Percentiles rank a stretch among this genome's conserved stretches.
Evolutionary conservation across 2,329 filamentous ascomycete genomes (phyloP).

Genomic region (Cercospora beticola): DNA sequence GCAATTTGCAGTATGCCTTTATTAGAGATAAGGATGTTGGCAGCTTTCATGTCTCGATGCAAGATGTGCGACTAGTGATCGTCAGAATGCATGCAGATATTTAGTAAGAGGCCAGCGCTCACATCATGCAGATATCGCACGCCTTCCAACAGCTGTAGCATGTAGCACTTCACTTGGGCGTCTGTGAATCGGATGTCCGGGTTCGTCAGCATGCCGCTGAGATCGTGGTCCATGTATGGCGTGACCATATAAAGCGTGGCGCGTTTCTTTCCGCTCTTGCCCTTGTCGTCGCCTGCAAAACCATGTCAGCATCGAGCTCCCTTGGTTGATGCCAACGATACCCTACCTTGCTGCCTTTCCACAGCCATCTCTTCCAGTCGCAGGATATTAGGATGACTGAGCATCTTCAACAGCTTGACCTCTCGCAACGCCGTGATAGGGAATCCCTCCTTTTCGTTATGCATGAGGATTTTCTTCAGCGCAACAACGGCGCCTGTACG

Average conservation of each 20-base stretch:
- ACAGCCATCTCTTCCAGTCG: constrained; percentile 94
- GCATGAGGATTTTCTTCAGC: constrained; percentile 98
- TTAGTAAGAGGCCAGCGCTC: constrained; percentile 24
- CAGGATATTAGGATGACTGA: constrained; percentile 88
- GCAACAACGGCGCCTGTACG: constrained; percentile 75
- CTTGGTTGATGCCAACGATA: background rate
- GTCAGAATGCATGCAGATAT: background rate
- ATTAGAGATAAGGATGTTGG: constrained; percentile 95
- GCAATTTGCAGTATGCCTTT: constrained; percentile 91
- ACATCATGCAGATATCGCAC: constrained; percentile 83
- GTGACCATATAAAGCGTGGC: constrained; percentile 98
- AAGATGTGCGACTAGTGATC: constrained; percentile 62
- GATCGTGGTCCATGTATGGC: constrained; percentile 97
- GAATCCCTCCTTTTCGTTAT: constrained; percentile 98
- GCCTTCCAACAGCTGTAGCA: constrained; percentile 88
- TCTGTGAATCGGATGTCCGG: constrained; percentile 83
- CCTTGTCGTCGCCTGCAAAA: constrained; percentile 34
- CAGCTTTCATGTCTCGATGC: constrained; percentile 98
- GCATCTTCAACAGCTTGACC: constrained; percentile 92
- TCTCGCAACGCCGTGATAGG: constrained; percentile 97
- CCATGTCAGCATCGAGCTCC: constrained; percentile 11
- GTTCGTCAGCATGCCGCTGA: constrained; percentile 96
- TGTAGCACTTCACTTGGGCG: constrained; percentile 95
- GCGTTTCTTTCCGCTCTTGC: constrained; percentile 52
- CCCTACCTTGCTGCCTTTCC: constrained; percentile 73